Percentiles rank a stretch among this genome's conserved stretches.
Evolutionary conservation across 129 eudicot genomes (phyloP).

Genomic region (Heracleum sosnowskyi): DNA sequence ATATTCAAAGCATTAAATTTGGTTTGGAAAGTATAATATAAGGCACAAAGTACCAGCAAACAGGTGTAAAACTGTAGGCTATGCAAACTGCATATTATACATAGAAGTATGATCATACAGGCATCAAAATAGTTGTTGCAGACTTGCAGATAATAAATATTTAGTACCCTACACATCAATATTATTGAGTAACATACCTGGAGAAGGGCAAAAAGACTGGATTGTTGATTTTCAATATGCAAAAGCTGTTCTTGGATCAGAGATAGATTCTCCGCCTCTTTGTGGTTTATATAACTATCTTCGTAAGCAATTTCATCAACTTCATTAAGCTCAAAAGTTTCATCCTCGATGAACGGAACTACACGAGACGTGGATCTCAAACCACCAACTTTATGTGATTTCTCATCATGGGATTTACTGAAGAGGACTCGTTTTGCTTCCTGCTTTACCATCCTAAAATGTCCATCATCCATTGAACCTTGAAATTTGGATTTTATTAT

Average conservation of each 20-base stretch:
- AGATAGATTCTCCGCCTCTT: conserved; percentile 60
- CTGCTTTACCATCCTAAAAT: conserved; percentile 21
- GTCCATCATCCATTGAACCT: conserved; percentile 20
- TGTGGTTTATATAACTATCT: conserved; percentile 35
- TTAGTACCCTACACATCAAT: background rate
- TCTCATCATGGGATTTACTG: conserved; percentile 22
- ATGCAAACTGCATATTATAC: background rate
- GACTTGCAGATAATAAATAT: background rate
- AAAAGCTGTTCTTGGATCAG: conserved; percentile 60
- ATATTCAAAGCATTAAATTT: background rate
- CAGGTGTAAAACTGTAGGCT: background rate
- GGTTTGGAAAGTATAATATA: background rate
- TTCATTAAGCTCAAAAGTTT: conserved; percentile 10
- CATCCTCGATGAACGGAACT: conserved; percentile 50
- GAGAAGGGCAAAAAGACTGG: conserved; percentile 67
- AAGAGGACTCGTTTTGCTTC: conserved; percentile 19
- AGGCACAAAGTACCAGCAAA: background rate
- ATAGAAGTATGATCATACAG: background rate
- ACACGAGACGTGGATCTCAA: conserved; percentile 53
- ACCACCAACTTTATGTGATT: conserved; percentile 14
- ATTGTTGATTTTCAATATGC: conserved; percentile 90
- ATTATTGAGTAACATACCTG: conserved; percentile 36
- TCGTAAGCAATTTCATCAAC: conserved; percentile 22
- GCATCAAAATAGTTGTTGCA: background rate
- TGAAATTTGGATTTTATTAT: conserved; percentile 1